A percentile compares a stretch with the other conserved stretches of the same genome.
Evolutionary conservation across 768 basidiomycete genomes (phyloP).

Genomic region (Psilocybe subaeruginosa): DNA sequence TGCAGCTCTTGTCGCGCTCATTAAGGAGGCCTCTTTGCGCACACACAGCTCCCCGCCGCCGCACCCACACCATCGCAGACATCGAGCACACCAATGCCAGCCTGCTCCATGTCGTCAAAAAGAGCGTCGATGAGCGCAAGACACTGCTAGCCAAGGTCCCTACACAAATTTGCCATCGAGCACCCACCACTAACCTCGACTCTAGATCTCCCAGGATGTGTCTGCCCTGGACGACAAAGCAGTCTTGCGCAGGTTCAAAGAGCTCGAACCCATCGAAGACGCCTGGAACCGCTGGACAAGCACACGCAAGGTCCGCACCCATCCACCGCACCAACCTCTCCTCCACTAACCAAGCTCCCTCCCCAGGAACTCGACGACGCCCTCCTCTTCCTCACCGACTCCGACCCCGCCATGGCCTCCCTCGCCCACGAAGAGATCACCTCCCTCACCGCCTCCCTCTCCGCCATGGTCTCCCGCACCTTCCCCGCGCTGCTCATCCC

Average conservation of each 20-base stretch:
- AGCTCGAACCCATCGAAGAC: constrained; percentile 64
- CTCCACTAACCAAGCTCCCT: no score
- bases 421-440: constrained; percentile 73
- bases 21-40: neutral
- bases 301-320: constrained; percentile 56
- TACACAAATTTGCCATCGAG: constrained; percentile 1
- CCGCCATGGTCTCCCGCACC: constrained; percentile 37
- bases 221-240: constrained; percentile 60
- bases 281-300: constrained; percentile 70
- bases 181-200: neutral
- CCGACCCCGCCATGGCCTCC: constrained; percentile 74
- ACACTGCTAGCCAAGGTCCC: constrained; percentile 47
- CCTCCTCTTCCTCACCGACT: constrained; percentile 62
- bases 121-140: constrained; percentile 53
- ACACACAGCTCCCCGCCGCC: no score
- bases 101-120: constrained; percentile 56
- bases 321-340: neutral
- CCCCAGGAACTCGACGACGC: constrained; percentile 77
- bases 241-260: constrained; percentile 64
- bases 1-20: constrained; percentile 19
- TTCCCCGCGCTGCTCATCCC: constrained; percentile 81
- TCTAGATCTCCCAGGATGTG: constrained; percentile 55
- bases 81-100: constrained; percentile 33
- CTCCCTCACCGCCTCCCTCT: constrained; percentile 41
- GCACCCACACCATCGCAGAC: no score